Evolutionary conservation across 2,329 filamentous ascomycete species (phyloP), one percentile per base, ranked within the genome.

Genomic region (Capronia epimyces): DNA sequence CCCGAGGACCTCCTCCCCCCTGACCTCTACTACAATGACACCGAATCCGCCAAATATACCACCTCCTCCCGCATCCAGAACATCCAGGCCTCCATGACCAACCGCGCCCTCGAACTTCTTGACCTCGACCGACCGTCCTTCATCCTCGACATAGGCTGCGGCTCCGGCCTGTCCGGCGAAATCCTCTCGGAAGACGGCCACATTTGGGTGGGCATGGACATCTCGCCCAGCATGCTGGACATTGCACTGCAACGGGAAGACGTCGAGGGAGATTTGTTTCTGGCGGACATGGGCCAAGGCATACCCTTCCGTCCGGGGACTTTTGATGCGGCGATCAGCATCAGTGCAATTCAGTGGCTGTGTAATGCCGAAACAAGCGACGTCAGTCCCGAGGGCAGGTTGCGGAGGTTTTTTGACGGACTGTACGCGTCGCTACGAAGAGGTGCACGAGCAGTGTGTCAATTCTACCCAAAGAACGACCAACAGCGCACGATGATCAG

Each of bases 401-500:
- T 98, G 21, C 79, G 81, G 3, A 77, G 91, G 39, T 98, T 98
- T 66, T 98, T 98, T 69, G 89, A 94, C 63, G 89, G 89, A 0
- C 71, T 98, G 1, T 98, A 97, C 69, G 86, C 89, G 0, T 83
- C 83, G 53, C 71, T 98, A 56, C 82, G 83, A 57, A 77, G 93
- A 16, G 93, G 93, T 4, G 93, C 89, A 1, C 79, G 89, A 31
- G 93, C 93, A 0, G 91, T 97, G 12, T 95, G 90, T 66, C 93
- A 98, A 65, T 98, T 98, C 69, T 98, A 98, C 67, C 93, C 93
- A 2, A 95, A 95, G 72, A 97, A 98, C 67, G 86, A 94, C 61
- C 77, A 81, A 56, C 93, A 98, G 72, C 81, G 90, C 64, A 82
- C 80, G 64, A 95, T 98, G 90, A 95, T 98, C 60, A 88, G 84